Base-by-base conservation (phyloP, 148 eudicot genomes). In the Vaccinium corymbosum region DNA sequence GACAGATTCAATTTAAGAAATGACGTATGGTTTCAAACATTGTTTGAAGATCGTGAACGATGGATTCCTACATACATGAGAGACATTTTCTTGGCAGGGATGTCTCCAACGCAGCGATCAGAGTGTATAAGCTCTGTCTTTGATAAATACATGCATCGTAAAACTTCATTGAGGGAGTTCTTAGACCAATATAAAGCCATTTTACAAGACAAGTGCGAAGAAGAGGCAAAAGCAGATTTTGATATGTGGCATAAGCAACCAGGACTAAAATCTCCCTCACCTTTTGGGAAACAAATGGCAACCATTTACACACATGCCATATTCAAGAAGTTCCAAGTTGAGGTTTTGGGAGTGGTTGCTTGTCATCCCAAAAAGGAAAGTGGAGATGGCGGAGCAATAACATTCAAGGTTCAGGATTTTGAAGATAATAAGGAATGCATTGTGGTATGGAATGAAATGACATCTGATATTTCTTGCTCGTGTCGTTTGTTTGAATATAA, bases 291-390 rank as follows among this genome's bases (percentile, higher is more conserved):
- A 66, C 71, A 66, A 66, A 66, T 66, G 71, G 71, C 16, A 10
- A 66, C 71, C 35, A 25, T 66, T 9, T 66, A 66, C 32, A 66
- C 71, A n/a, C 71, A 22, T 66, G 35, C 71, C 11, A 66, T 66
- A 66, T 66, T 66, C 71, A 66, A 66, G 71, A 66, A 66, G 32
- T 66, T 66, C 35, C 71, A 66, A 66, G 71, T 66, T 25, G 71
- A 66, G 71, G 71, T 25, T 25, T 66, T 66, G 71, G 71, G 71
- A 66, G 71, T 66, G 71, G 71, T 66, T 25, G 71, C 71, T 66
- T 66, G 71, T 15, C 71, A 66, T 66, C 71, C 71, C 71, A 66
- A 25, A 25, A 66, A 66, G 71, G 71, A 66, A 66, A 66, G 71
- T 66, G 71, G 32, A 66, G 71, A 66, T 66, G 71, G 4, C 25